These are phyloP conservation scores for Kodamaea sp. DNA, from an alignment of 1,139 yeast species.

Conservation along the genomic window DNA sequence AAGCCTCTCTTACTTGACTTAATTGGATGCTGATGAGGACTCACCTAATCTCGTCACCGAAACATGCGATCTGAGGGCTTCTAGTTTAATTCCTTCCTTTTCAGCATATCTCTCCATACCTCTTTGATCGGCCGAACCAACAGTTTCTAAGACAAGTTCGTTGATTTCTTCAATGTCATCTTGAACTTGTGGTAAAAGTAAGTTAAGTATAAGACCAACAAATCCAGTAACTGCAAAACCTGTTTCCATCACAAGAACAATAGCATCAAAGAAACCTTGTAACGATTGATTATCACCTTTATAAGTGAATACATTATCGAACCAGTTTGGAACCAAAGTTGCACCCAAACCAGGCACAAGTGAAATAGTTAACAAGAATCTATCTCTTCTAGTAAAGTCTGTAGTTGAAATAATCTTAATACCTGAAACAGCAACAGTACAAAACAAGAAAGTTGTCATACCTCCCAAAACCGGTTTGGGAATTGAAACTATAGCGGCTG, in stretches of 20 bases:
- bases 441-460: slow-evolving; percentile 85
- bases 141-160: slow-evolving; percentile 44
- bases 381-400: slow-evolving; percentile 81
- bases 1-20: not conserved
- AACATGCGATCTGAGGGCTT: slow-evolving; percentile 19
- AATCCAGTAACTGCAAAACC: slow-evolving; percentile 84
- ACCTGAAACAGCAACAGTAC: slow-evolving; percentile 88
- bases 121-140: slow-evolving; percentile 44
- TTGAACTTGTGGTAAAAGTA: slow-evolving; percentile 64
- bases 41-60: slow-evolving; percentile 10
- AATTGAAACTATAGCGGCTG: slow-evolving; percentile 82
- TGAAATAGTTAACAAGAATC: slow-evolving; percentile 76
- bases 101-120: slow-evolving; percentile 36
- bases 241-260: slow-evolving; percentile 78
- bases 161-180: slow-evolving; percentile 59
- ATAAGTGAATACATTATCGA: slow-evolving; percentile 70
- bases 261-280: slow-evolving; percentile 74
- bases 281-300: slow-evolving; percentile 60
- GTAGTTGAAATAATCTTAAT: slow-evolving; percentile 70
- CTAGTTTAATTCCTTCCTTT: slow-evolving; percentile 35
- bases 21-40: slow-evolving; percentile 7
- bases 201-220: slow-evolving; percentile 67
- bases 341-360: slow-evolving; percentile 79
- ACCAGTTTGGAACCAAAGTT: slow-evolving; percentile 74
- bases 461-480: slow-evolving; percentile 88